These are phyloP conservation scores for Casaregolazyma suthepensis DNA, from an alignment of 1,139 yeast species.

Conservation along the genomic window DNA sequence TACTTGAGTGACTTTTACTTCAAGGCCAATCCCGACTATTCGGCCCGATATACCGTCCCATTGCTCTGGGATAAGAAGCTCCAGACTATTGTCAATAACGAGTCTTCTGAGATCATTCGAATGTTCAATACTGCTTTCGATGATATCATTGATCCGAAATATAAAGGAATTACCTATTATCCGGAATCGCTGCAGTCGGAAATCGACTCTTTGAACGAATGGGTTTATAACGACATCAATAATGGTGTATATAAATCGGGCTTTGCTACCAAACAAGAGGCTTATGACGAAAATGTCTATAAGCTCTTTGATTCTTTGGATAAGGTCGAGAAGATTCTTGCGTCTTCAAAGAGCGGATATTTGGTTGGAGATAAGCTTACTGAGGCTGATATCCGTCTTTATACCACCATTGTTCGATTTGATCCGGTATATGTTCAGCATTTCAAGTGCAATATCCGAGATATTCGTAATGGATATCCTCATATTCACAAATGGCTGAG, in stretches of 20 bases:
- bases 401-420: conserved; percentile 75
- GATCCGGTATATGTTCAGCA: conserved; percentile 92
- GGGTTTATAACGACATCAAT: conserved; percentile 82
- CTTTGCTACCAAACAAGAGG: conserved; percentile 78
- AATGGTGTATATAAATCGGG: conserved; percentile 95
- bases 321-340: conserved; percentile 61
- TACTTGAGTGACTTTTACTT: conserved; percentile 66
- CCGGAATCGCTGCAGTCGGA: conserved; percentile 49
- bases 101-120: conserved; percentile 81
- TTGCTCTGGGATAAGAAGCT: conserved; percentile 84
- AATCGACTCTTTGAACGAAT: conserved; percentile 74
- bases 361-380: conserved; percentile 65
- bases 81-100: conserved; percentile 81
- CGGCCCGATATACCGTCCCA: conserved; percentile 86
- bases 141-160: conserved; percentile 43
- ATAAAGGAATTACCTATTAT: conserved; percentile 51
- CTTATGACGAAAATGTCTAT: conserved; percentile 66
- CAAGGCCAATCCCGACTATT: conserved; percentile 68
- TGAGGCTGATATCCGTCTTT: conserved; percentile 86
- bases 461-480: conserved; percentile 79
- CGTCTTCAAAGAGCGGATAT: conserved; percentile 46
- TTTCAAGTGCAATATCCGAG: conserved; percentile 84
- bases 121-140: conserved; percentile 70
- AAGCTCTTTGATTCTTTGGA: conserved; percentile 67
- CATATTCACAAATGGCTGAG: conserved; percentile 71